phyloP scores from a whole-genome alignment of 2,329 filamentous ascomycete species.

The Nigrospora oryzae region DNA sequence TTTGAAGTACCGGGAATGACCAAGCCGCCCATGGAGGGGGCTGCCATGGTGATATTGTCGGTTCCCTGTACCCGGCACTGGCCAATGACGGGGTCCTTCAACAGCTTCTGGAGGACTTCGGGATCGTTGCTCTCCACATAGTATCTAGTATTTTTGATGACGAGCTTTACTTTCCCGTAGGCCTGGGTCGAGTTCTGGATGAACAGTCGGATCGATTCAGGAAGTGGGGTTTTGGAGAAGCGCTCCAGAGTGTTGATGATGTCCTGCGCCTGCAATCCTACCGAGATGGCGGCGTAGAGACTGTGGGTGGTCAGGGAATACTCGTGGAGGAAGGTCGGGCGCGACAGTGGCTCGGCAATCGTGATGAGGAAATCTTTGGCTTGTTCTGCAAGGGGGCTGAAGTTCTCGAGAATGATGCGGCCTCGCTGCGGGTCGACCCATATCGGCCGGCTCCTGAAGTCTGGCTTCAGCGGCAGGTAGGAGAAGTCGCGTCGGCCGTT shows the following conservation, averaged over 20 bases:
- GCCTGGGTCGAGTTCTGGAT: slow-evolving; percentile 75
- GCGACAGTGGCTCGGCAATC: slow-evolving; percentile 85
- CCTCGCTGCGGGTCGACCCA: slow-evolving; percentile 89
- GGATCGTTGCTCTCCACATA: slow-evolving; percentile 90
- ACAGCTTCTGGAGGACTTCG: slow-evolving; percentile 74
- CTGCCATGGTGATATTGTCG: slow-evolving; percentile 67
- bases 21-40: slow-evolving; percentile 77
- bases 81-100: slow-evolving; percentile 77
- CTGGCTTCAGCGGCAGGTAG: slow-evolving; percentile 72
- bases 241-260: slow-evolving; percentile 84
- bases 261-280: slow-evolving; percentile 81
- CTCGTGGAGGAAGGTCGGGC: slow-evolving; percentile 87
- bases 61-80: slow-evolving; percentile 66
- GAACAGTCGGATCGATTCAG: slow-evolving; percentile 71
- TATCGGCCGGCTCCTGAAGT: slow-evolving; percentile 81
- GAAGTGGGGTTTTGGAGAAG: slow-evolving; percentile 81
- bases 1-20: slow-evolving; percentile 94
- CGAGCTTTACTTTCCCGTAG: slow-evolving; percentile 92
- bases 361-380: slow-evolving; percentile 94
- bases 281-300: slow-evolving; percentile 89
- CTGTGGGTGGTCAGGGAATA: slow-evolving; percentile 88
- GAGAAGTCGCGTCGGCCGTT: slow-evolving; percentile 60
- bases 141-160: slow-evolving; percentile 89
- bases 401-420: slow-evolving; percentile 88
- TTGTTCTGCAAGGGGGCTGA: slow-evolving; percentile 76